Base-by-base conservation (phyloP, 768 basidiomycete genomes). In the Boletus reticulatus region DNA sequence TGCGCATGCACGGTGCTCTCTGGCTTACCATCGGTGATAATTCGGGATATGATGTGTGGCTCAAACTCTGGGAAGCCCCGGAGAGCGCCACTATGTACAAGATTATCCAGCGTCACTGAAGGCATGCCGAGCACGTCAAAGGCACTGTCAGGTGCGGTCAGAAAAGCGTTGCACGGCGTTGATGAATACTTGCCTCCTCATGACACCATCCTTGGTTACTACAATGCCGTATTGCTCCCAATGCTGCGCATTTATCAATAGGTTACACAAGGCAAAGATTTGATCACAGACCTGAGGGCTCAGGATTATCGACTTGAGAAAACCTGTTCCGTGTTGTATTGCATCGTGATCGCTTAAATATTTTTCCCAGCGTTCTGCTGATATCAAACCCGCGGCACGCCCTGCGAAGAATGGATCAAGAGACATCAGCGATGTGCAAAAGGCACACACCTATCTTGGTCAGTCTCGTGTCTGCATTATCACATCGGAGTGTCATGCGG, bases 391-490 rank as follows among this genome's bases (percentile, higher is more conserved):
- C 8, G 63, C 72, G 0, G 58, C 43, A 36, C 73, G 65, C n/a
- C 75, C 80, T 80, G 58, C 20, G 43, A 52, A 41, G 19, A 13
- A 55, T 53, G 43, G 53, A 50, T 47, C 44, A 20, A 11, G 11
- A 14, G 17, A 52, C 19, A 36, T 4, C 3, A 49, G 42, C 36
- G 37, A 55, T 44, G 41, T 38, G 2, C 4, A 37, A 53, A 43
- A 37, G 27, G 61, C 13, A 14, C 67, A 39, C 38, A 81, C 91
- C 93, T 71, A 85, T 85, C 62, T 82, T 81, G 0, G 94, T 95
- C 55, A 96, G 72, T 44, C 94, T 80, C 49, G 85, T 46, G 72
- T 96, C 94, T 4, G 94, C 94, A 59, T 96, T 96, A 71, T 96
- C 94, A 49, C 88, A 87, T 48, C 94, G 79, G 42, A 95, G 80